Base-by-base conservation (phyloP, 768 basidiomycete genomes). In the Paxillus ammoniavirescens region DNA sequence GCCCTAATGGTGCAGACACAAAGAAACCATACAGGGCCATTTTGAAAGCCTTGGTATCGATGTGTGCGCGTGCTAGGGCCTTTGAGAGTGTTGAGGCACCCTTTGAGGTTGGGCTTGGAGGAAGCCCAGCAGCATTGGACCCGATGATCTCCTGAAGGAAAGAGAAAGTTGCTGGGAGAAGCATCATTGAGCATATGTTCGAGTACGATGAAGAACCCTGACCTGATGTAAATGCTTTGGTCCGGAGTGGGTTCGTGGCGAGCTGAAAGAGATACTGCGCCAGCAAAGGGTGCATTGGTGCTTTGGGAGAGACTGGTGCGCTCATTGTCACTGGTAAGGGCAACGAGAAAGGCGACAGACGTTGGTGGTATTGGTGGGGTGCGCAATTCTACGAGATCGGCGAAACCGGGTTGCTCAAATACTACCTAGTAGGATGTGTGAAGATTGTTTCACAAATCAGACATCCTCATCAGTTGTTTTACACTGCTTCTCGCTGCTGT, bases 1-100 rank as follows among this genome's bases (percentile, higher is more conserved):
- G 93, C 40, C 83, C 79, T 30, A 95, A 67, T 0, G 93, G 93
- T 6, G 91, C 93, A 12, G 91, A 91, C 38, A 95, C 79, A 60
- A 88, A 77, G 73, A 89, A 83, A 55, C 93, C 93, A 65, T 92
- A 93, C 18, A 87, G 47, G 1, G 83, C 88, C 86, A 94, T 91
- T 70, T 94, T 92, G 61, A 89, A 51, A 7, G 93, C 89, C 61
- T 84, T 87, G 55, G 74, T 53, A 65, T 91, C 77, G 48, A 93
- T 69, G 65, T 89, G 84, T 5, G 73, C 73, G 44, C 70, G 73
- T 5, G 81, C 82, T 45, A 88, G 78, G 15, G 73, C 64, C 58
- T 80, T 83, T 48, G 76, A 61, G 56, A 83, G 63, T 21, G 75
- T 56, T 2, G 87, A 77, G 1, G 83, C 80, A 73, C 83, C 72